These are phyloP conservation scores for Pontederia paniculata DNA, from an alignment of 176 grass and related monocot genomes.

Conservation along the genomic window DNA sequence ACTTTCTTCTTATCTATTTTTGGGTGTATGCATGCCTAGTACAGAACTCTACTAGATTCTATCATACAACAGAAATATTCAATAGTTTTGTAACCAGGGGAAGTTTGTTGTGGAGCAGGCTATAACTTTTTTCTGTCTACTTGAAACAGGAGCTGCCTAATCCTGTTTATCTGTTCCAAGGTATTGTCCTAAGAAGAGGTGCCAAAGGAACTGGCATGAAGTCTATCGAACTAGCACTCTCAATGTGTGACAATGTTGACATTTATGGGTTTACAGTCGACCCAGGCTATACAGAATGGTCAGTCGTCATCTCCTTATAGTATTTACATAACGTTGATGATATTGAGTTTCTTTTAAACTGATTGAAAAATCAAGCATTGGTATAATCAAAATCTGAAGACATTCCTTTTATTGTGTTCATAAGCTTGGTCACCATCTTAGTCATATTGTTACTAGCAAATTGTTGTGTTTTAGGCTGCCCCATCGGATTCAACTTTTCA, in stretches of 20 bases:
- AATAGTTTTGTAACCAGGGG: too few relatives aligned
- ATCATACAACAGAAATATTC: too few relatives aligned
- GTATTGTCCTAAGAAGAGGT: constrained; percentile 85
- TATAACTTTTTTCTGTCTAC: constrained; percentile 15
- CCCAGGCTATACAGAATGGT: constrained; percentile 96
- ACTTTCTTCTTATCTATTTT: neutral
- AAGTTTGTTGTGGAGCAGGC: neutral
- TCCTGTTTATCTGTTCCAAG: constrained; percentile 96
- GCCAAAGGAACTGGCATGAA: constrained; percentile 99
- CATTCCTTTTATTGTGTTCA: too few relatives aligned
- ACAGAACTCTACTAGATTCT: constrained; percentile 1
- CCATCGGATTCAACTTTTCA: too few relatives aligned
- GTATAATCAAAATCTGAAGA: too few relatives aligned
- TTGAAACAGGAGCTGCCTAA: constrained; percentile 80
- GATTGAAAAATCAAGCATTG: too few relatives aligned
- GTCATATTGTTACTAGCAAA: too few relatives aligned
- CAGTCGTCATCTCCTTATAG: constrained; percentile 14
- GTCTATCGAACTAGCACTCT: constrained; percentile 88
- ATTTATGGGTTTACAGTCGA: constrained; percentile 96
- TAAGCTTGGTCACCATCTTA: too few relatives aligned
- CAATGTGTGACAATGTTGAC: constrained; percentile 90
- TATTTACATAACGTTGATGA: too few relatives aligned
- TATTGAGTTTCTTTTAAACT: too few relatives aligned
- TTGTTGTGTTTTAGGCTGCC: too few relatives aligned
- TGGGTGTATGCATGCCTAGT: neutral